Percentiles rank a stretch among this genome's conserved stretches.
Evolutionary conservation across 176 grass and related monocot genomes (phyloP).

Genomic region (Paspalum notatum): DNA sequence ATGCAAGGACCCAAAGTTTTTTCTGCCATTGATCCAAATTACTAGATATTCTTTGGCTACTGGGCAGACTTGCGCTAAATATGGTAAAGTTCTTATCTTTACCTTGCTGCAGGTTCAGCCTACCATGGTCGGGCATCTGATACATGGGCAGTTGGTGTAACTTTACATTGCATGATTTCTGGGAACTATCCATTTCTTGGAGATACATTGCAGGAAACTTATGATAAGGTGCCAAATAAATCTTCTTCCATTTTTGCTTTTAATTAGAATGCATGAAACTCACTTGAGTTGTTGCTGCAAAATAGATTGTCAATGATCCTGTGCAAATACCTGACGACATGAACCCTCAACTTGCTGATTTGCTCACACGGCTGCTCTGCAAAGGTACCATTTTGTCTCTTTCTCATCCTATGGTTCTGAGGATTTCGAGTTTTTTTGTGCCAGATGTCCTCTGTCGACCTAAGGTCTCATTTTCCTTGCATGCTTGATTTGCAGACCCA

Average conservation of each 20-base stretch:
- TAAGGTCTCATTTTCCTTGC: neutral
- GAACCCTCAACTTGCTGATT: constrained; percentile 64
- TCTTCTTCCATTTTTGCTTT: constrained; percentile 10
- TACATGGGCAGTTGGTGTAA: constrained; percentile 84
- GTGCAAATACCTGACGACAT: constrained; percentile 57
- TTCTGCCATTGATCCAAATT: constrained; percentile 15
- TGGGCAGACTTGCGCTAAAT: constrained; percentile 23
- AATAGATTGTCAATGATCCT: constrained; percentile 76
- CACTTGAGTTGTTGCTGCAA: neutral
- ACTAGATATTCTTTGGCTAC: constrained; percentile 27
- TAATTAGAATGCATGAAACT: constrained; percentile 24
- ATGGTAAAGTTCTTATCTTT: neutral
- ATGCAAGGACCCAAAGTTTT: neutral
- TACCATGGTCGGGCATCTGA: constrained; percentile 78
- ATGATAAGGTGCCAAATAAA: constrained; percentile 65
- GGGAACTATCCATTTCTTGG: constrained; percentile 89
- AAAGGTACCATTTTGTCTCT: constrained; percentile 54
- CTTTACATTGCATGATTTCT: constrained; percentile 81
- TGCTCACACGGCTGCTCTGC: constrained; percentile 80
- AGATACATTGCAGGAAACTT: constrained; percentile 78
- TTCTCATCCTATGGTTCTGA: neutral
- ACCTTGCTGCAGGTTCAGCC: constrained; percentile 50
- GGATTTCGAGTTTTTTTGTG: neutral
- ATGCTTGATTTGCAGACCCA: constrained; percentile 62
- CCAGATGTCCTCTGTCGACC: neutral